Evolutionary conservation across 164 flowering plant species (phyloP), one percentile per base, ranked within the genome.

Genomic region (Malania oleifera): DNA sequence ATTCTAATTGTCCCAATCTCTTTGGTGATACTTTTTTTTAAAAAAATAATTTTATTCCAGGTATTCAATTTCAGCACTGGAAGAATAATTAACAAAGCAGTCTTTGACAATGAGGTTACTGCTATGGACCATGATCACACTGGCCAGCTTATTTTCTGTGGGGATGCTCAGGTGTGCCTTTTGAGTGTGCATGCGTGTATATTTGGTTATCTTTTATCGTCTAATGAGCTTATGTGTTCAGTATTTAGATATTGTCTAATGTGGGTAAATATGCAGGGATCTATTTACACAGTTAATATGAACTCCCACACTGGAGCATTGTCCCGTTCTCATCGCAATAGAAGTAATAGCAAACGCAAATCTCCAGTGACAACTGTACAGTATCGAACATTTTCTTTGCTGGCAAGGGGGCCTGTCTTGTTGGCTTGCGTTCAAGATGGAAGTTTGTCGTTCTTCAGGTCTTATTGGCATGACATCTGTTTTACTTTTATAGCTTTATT

Each of bases 41-140:
- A 27, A n/a, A n/a, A n/a, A n/a, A n/a, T n/a, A n/a, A n/a, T n/a
- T n/a, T n/a, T 50, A 34, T 64, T 59, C 31, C 74, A 91, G 98
- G 98, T 91, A 34, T 82, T 85, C 62, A 92, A 92, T 87, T 89
- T 87, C 67, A 92, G 98, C 74, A 92, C 96, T 19, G 98, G 98
- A 25, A 82, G 96, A 63, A 64, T 71, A 24, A 76, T 89, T 29
- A 74, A 70, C 49, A 89, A 89, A 61, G 59, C 73, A 37, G 61
- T 56, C 1, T 70, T 92, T 60, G 93, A 75, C 61, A 71, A 67
- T 59, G 87, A 77, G 70, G 78, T 90, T 52, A 84, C 96, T 24
- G 80, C 96, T 20, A 74, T 88, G 85, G 97, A 93, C 67, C 83
- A 86, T 70, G 99, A 90, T 74, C 97, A 88, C 64, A 88, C 99